Evolutionary conservation across 129 eudicot genomes (phyloP).

Genomic region (Tanacetum coccineum): DNA sequence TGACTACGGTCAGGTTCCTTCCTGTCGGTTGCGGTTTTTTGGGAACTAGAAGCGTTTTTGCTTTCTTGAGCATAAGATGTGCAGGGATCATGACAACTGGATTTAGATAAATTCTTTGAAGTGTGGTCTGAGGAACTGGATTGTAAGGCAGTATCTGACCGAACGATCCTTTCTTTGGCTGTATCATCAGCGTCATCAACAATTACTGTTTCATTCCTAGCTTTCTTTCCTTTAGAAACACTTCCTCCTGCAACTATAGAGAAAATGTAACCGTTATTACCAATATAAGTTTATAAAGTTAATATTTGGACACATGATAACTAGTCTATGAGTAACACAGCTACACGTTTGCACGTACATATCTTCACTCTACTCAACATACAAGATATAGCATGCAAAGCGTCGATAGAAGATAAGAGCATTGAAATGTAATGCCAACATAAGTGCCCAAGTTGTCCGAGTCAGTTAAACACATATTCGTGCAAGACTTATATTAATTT

Average conservation of each 20-base stretch:
- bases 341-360: too few relatives aligned
- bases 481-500: too few relatives aligned
- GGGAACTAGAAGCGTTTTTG: slow-evolving; percentile 4
- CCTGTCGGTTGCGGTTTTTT: slow-evolving; percentile 28
- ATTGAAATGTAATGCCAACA: too few relatives aligned
- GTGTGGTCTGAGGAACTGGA: slow-evolving; percentile 34
- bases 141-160: slow-evolving; percentile 29
- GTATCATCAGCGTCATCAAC: slow-evolving; percentile 33
- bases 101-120: slow-evolving; percentile 15
- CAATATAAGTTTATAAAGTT: too few relatives aligned
- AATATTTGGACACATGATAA: too few relatives aligned
- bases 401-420: too few relatives aligned
- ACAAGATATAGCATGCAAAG: too few relatives aligned
- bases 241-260: slow-evolving; percentile 34
- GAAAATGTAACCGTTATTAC: background rate
- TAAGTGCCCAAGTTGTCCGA: too few relatives aligned
- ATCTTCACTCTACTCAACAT: too few relatives aligned
- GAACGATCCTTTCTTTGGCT: slow-evolving; percentile 27
- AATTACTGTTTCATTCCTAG: slow-evolving; percentile 19
- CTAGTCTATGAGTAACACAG: too few relatives aligned
- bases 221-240: slow-evolving; percentile 26
- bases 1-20: slow-evolving; percentile 21
- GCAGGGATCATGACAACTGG: slow-evolving; percentile 19
- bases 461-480: too few relatives aligned
- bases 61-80: slow-evolving; percentile 16